These are phyloP conservation scores for Diaporthe helianthi DNA, from an alignment of 2,329 filamentous ascomycete species.

Conservation along the genomic window DNA sequence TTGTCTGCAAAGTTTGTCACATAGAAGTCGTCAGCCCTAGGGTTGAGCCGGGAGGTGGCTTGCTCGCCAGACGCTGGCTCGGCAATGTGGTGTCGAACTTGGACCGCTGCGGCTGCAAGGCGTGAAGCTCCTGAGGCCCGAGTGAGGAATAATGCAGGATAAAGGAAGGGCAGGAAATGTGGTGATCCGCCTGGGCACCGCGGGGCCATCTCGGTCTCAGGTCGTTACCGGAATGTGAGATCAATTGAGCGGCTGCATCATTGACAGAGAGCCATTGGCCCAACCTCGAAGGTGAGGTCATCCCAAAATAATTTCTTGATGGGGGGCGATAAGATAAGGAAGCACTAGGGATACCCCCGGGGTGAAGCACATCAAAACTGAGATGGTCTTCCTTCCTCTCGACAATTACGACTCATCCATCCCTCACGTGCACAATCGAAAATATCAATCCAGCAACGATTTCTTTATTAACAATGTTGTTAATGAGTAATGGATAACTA, in stretches of 20 bases:
- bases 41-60: constrained; percentile 73
- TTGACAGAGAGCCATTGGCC: background rate
- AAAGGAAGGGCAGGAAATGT: constrained; percentile 57
- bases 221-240: constrained; percentile 8
- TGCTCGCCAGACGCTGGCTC: constrained; percentile 38
- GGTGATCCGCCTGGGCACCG: constrained; percentile 48
- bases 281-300: background rate
- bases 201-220: constrained; percentile 48
- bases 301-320: constrained; percentile 27
- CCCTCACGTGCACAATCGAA: background rate
- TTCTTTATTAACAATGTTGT: too few relatives aligned
- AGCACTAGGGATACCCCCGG: constrained; percentile 8
- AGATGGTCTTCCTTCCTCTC: background rate
- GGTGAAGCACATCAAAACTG: background rate
- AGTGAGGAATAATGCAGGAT: constrained; percentile 53
- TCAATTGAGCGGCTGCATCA: background rate
- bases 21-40: constrained; percentile 83
- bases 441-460: background rate
- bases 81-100: constrained; percentile 41
- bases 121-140: constrained; percentile 37
- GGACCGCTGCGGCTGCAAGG: constrained; percentile 39
- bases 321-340: constrained; percentile 33
- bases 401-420: background rate
- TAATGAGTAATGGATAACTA: background rate
- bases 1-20: constrained; percentile 86